A percentile compares a stretch with the other conserved stretches of the same genome.
Conservation (phyloP, 1,284 basidiomycete species). For the Austropuccinia psidii region DNA sequence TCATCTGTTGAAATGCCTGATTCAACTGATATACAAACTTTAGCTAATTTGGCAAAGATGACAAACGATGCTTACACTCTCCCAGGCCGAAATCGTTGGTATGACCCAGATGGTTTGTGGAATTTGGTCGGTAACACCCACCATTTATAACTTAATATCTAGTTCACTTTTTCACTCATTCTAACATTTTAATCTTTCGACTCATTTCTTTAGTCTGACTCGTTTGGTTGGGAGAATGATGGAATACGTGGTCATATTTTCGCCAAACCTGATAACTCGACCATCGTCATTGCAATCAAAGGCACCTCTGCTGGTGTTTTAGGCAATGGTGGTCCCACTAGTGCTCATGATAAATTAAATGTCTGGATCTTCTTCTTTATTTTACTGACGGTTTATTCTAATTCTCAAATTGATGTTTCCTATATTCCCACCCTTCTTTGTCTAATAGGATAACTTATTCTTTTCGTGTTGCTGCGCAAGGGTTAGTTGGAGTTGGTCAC, state of each 20-base stretch:
- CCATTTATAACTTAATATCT: constrained; percentile 39
- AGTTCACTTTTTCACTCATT: constrained; percentile 36
- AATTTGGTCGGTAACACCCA: constrained; percentile 55
- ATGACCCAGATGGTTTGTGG: constrained; percentile 62
- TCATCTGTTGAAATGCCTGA: constrained; percentile 51
- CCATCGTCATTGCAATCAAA: constrained; percentile 84
- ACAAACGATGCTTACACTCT: constrained; percentile 72
- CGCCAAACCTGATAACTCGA: constrained; percentile 60
- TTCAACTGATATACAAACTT: constrained; percentile 64
- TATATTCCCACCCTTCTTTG: not conserved
- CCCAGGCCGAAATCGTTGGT: constrained; percentile 58
- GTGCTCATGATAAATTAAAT: constrained; percentile 84
- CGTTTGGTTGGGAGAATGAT: constrained; percentile 85
- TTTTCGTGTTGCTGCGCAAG: constrained; percentile 97
- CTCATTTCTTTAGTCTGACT: constrained; percentile 56
- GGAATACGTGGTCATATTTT: constrained; percentile 81
- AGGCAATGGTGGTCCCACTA: constrained; percentile 70
- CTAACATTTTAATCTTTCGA: not conserved
- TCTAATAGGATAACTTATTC: constrained; percentile 68
- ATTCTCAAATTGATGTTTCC: not conserved
- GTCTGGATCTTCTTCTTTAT: constrained; percentile 44
- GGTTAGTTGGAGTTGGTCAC: constrained; percentile 87
- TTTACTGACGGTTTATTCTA: no score
- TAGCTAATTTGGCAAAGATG: constrained; percentile 86
- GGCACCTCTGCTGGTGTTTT: constrained; percentile 77